Conservation (phyloP, 1,284 basidiomycete species). For the Singerocomus rubriflavus region DNA sequence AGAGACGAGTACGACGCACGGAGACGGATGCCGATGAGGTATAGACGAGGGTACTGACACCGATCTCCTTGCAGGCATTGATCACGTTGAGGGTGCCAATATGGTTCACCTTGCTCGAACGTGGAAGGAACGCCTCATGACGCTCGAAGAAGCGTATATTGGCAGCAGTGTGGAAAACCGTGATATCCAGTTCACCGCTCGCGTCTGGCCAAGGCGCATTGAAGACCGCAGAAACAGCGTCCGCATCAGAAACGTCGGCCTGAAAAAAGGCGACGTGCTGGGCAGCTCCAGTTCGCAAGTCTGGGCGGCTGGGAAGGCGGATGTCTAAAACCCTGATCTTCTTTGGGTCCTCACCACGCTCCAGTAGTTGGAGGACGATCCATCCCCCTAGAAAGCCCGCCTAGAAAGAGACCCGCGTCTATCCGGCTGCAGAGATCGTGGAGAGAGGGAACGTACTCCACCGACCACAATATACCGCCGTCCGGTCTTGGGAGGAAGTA, state of each 20-base stretch:
- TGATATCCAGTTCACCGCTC: slow-evolving; percentile 36
- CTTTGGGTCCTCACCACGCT: slow-evolving; percentile 64
- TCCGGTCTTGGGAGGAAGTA: slow-evolving; percentile 51
- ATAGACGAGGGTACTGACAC: slow-evolving; percentile 53
- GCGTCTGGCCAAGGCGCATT: slow-evolving; percentile 56
- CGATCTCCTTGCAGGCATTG: slow-evolving; percentile 37
- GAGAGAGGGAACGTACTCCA: slow-evolving; percentile 40
- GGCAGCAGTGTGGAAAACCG: slow-evolving; percentile 71
- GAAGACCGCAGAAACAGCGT: slow-evolving; percentile 58
- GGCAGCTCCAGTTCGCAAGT: slow-evolving; percentile 48
- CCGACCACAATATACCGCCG: slow-evolving; percentile 56
- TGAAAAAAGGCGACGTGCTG: slow-evolving; percentile 53
- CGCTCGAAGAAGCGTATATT: slow-evolving; percentile 75
- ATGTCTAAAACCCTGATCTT: slow-evolving; percentile 68
- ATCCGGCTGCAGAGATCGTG: neutral
- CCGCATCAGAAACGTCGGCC: slow-evolving; percentile 54
- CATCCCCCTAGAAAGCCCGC: slow-evolving; percentile 73
- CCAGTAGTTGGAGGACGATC: slow-evolving; percentile 64
- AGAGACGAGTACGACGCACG: slow-evolving; percentile 52
- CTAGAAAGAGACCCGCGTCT: slow-evolving; percentile 32
- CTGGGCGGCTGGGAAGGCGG: slow-evolving; percentile 50
- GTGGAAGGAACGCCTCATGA: slow-evolving; percentile 43
- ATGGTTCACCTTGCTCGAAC: slow-evolving; percentile 61
- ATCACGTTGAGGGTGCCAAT: slow-evolving; percentile 63
- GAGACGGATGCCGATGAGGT: slow-evolving; percentile 62